Base-by-base conservation (phyloP, 2,329 filamentous ascomycete species). In the Coniochaeta prunicola region DNA sequence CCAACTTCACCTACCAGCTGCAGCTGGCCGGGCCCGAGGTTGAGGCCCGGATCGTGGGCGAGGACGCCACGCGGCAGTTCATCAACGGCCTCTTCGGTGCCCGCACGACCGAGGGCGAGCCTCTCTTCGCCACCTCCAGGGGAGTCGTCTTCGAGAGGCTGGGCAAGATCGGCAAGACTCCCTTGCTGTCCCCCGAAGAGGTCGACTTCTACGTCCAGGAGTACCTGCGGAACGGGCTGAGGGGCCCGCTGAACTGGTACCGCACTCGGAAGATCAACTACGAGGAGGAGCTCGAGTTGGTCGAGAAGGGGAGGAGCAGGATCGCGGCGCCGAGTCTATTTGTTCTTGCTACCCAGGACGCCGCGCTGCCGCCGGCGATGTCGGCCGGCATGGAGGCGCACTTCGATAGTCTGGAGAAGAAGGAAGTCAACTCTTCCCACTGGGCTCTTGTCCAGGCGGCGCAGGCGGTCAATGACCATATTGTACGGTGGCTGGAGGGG, bases 161-260 rank as follows among this genome's bases (percentile, higher is more conserved):
- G 60, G 73, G 76, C n/a, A 72, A 76, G 59, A 71, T 92, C 57
- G 75, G 77, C 8, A 78, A 74, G 38, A 81, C 83, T 53, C 79
- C 77, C 59, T 69, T 96, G 42, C 64, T 96, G 62, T 81, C 76
- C 60, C 77, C 82, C 36, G 85, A 89, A 69, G 89, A 92, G 73
- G 72, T 93, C 50, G 86, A 92, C 58, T 89, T 85, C 74, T 97
- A 97, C 71, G 84, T 84, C 19, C 74, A 82, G 31, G 80, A 92
- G 74, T 96, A 87, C 73, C 72, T 77, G n/a, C 80, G 82, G 45
- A 82, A 87, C 68, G 91, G 91, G 53, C 73, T 97, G 64, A 84
- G 87, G 63, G 91, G 91, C 0, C 90, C 91, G 17, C 77, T 91
- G 61, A 94, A 92, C 74, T 97, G 91, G 90, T 99, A 99, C 75